phyloP scores from a whole-genome alignment of 345 rosid species.

The Populus davidiana region DNA sequence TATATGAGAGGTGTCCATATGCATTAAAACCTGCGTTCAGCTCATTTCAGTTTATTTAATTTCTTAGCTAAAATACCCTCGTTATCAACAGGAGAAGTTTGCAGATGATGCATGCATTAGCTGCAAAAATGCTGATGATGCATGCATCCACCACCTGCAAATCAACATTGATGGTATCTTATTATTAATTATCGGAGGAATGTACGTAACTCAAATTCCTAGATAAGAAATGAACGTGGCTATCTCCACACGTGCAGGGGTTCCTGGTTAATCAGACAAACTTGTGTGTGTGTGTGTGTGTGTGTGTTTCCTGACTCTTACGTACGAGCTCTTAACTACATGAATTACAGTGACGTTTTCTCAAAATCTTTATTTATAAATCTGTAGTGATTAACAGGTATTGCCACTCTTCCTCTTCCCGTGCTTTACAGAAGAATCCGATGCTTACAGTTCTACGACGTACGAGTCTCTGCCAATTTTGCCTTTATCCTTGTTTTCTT shows the following conservation, averaged over 20 bases:
- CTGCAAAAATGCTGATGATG: background rate
- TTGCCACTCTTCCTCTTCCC: background rate
- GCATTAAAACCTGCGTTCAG: too few relatives aligned
- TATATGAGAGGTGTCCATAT: too few relatives aligned
- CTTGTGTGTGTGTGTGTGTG: too few relatives aligned
- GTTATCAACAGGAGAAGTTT: too few relatives aligned
- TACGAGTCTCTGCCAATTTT: background rate
- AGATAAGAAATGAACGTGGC: slow-evolving; percentile 15
- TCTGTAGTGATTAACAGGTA: background rate
- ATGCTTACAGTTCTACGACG: slow-evolving; percentile 13
- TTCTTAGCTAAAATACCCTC: too few relatives aligned
- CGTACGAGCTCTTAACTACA: background rate
- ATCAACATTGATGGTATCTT: background rate
- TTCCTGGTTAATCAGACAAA: slow-evolving; percentile 1
- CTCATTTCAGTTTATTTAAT: too few relatives aligned
- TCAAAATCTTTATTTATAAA: background rate
- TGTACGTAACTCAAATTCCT: background rate
- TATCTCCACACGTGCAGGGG: slow-evolving; percentile 18
- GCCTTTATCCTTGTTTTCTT: background rate
- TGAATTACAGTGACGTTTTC: background rate
- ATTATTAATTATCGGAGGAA: background rate
- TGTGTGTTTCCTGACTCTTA: background rate
- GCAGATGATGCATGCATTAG: too few relatives aligned
- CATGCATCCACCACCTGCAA: background rate
- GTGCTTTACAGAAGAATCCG: slow-evolving; percentile 34